Base-by-base conservation (phyloP, 306 rosid genomes). In the Rosa multiflora region DNA sequence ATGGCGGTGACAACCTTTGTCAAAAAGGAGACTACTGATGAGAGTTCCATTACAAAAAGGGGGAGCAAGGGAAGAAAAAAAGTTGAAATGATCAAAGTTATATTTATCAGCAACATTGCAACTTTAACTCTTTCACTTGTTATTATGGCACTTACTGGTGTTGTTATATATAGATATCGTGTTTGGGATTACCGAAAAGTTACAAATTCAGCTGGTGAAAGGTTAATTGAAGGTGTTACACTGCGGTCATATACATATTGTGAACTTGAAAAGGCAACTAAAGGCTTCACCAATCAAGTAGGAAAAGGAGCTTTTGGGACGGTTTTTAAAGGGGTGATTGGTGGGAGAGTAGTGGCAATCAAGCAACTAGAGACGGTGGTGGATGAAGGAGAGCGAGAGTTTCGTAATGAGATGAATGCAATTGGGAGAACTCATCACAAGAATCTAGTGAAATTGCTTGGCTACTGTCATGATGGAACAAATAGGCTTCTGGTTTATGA, bases 271-370 rank as follows among this genome's bases (percentile, higher is more conserved):
- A 81, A 72, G 63, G 82, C 84, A 17, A 79, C 90, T 5, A 48
- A 79, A n/a, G 86, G 86, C 17, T 87, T 84, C 79, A 64, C 32
- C 0, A 74, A 81, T 61, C 70, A 79, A 56, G 64, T 82, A 12
- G 90, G 90, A 0, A 79, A 35, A 73, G 77, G 90, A 73, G 74
- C 79, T 51, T 81, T 62, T 2, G 88, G 90, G 44, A 76, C 72
- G 63, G 86, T 87, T 43, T 87, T 42, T 70, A 81, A 76, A 76
- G 84, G 90, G 10, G 70, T 20, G 32, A 58, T 56, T 32, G 79
- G 75, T 1, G 43, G 47, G 53, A 46, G 55, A 74, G 56, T 26
- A 0, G 80, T 84, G 35, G 87, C 82, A 0, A 35, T 84, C 59
- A 84, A 84, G 79, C 79, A 39, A 59, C 76, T 84, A 18, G 82